A percentile compares a stretch with the other conserved stretches of the same genome.
phyloP scores from a whole-genome alignment of 2,329 filamentous ascomycete genomes.

The Cladosporium sp. region DNA sequence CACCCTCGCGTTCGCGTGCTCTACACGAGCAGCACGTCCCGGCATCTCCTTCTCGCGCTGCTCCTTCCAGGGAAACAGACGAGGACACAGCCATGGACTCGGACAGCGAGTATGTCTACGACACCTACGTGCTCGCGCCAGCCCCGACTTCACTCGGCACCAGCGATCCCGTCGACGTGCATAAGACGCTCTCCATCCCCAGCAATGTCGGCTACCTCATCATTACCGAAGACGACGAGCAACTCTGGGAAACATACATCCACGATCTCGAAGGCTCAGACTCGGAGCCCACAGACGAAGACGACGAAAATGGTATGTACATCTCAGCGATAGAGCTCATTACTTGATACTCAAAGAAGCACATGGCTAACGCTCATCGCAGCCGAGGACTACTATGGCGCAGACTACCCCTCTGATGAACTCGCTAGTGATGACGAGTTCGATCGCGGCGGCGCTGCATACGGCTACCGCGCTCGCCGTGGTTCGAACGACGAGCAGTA shows the following conservation, averaged over 20 bases:
- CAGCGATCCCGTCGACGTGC: slow-evolving; percentile 26
- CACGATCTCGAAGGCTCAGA: slow-evolving; percentile 16
- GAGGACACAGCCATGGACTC: slow-evolving; percentile 41
- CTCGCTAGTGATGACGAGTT: slow-evolving; percentile 70
- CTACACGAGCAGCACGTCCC: slow-evolving; percentile 12
- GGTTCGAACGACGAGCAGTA: slow-evolving; percentile 45
- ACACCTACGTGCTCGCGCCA: slow-evolving; percentile 57
- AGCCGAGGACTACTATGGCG: slow-evolving; percentile 75
- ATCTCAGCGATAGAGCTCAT: no score
- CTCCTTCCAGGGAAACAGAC: slow-evolving; percentile 31
- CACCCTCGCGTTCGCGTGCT: slow-evolving; percentile 22
- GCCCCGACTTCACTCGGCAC: slow-evolving; percentile 31
- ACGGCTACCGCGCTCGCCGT: slow-evolving; percentile 39
- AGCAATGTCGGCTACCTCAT: slow-evolving; percentile 48
- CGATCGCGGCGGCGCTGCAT: slow-evolving; percentile 42
- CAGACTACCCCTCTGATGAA: slow-evolving; percentile 80
- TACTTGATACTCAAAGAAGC: slow-evolving; percentile 38
- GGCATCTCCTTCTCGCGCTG: background rate
- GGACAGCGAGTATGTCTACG: slow-evolving; percentile 61
- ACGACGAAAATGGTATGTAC: slow-evolving; percentile 56
- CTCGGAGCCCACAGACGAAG: slow-evolving; percentile 57
- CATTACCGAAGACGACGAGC: slow-evolving; percentile 53
- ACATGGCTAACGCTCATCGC: slow-evolving; percentile 11
- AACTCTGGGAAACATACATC: slow-evolving; percentile 59
- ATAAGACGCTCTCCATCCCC: slow-evolving; percentile 1